Evolutionary conservation across 345 rosid species (phyloP), one percentile per base, ranked within the genome.

Genomic region (Barbarea vulgaris): DNA sequence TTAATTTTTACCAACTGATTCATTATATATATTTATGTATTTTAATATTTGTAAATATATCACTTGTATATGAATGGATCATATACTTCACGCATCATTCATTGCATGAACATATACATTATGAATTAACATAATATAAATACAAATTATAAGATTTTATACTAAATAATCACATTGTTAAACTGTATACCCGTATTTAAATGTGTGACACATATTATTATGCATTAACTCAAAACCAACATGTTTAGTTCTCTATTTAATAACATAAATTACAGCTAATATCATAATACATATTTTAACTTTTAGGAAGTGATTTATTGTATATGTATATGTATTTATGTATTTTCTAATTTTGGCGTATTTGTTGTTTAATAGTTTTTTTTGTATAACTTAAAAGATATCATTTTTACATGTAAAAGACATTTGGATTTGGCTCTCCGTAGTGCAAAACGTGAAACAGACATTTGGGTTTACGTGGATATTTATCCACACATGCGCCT

Each of bases 401-500:
- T 67, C 73, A 57, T 31, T 48, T 31, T 56, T 54, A 21, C 9
- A 22, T 30, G 47, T 46, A 31, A 42, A 42, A 42, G 37, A 31
- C 57, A 55, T 41, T 53, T 53, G 72, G 50, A 53, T 24, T 67
- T 74, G 78, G 48, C 66, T 74, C 72, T 33, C 36, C 78, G 50
- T 56, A 19, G 50, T 34, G 42, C 60, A 67, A 74, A 74, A 74
- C 72, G 52, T 67, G 72, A 66, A 57, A 66, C 67, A 67, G 78
- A 47, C 25, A 74, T 65, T 46, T 66, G 59, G 78, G 52, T 1
- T 28, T 56, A n/a, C 28, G 59, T 47, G 59, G 67, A 56, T 57
- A 44, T 44, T 17, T 24, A 56, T 47, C 72, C 52, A 57, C 72
- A 56, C 72, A 37, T 21, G 36, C 57, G 36, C 17, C 56, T 64